Base-by-base conservation (phyloP, 2,329 filamentous ascomycete genomes). In the Pyrenophora graminea region DNA sequence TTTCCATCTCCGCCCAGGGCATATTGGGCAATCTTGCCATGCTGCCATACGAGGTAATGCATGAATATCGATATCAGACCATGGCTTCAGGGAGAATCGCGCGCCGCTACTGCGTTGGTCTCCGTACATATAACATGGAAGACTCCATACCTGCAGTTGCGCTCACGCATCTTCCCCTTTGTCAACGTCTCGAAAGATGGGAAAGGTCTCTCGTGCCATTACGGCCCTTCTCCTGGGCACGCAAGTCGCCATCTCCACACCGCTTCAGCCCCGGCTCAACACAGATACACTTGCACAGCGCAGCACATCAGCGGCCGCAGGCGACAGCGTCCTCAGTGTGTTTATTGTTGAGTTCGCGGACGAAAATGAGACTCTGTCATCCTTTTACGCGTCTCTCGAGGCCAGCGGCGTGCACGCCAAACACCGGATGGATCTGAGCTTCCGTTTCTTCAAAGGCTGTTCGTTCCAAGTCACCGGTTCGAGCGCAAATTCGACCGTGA, bases 341-440 rank as follows among this genome's bases (percentile, higher is more conserved):
- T 63, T 60, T 32, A 62, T 63, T 37, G 61, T 57, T 31, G 61
- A 63, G 41, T 60, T 63, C 32, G 42, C 42, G 12, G 17, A 46
- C 21, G 58, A 58, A 8, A 17, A 54, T 45, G 49, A 51, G 17
- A 56, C 52, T 9, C 32, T 47, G n/a, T 49, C 41, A 12, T 44
- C 34, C n/a, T 57, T 61, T 33, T 62, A 59, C 25, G 45, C 44
- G 5, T 53, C 51, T 4, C 52, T 58, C 18, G 58, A 39, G 2
- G 45, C 47, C 5, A 42, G 34, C 8, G 57, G 56, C 6, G 40
- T 62, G 27, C 27, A 55, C 13, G 42, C 51, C 15, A 30, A 58
- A 27, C 59, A 48, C 38, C 55, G 59, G 13, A 54, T 55, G 48
- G 50, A 62, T 39, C 36, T 62, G 19, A 60, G 55, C 40, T 62